Percentiles rank a stretch among this genome's conserved stretches.
Evolutionary conservation across 192 early-diverging fungal species (phyloP).

Genomic region (Dispira parvispora): DNA sequence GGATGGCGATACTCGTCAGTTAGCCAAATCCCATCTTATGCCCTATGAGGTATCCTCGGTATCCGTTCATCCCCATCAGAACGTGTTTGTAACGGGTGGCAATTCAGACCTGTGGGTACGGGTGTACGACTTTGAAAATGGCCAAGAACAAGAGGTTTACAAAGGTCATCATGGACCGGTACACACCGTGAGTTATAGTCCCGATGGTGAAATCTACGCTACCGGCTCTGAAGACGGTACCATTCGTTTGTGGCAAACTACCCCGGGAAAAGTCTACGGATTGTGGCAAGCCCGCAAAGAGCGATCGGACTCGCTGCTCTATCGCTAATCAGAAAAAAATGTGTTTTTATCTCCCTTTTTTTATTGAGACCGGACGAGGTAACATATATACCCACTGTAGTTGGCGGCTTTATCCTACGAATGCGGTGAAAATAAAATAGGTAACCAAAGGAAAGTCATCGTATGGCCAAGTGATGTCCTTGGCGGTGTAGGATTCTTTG

Average conservation of each 20-base stretch:
- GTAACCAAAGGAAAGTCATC: too few relatives aligned
- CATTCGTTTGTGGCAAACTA: slow-evolving; percentile 78
- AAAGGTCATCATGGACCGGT: slow-evolving; percentile 88
- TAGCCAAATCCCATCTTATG: slow-evolving; percentile 34
- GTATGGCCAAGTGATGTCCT: too few relatives aligned
- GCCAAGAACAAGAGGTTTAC: slow-evolving; percentile 59
- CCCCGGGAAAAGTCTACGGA: slow-evolving; percentile 62
- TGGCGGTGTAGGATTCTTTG: too few relatives aligned
- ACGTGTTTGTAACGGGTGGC: slow-evolving; percentile 66
- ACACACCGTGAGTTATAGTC: slow-evolving; percentile 78
- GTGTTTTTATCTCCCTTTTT: too few relatives aligned
- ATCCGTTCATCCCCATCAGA: slow-evolving; percentile 62
- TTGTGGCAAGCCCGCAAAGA: slow-evolving; percentile 49
- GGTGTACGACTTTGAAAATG: slow-evolving; percentile 65
- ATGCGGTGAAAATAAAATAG: too few relatives aligned
- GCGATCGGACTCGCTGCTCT: slow-evolving; percentile 3
- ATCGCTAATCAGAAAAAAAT: neutral
- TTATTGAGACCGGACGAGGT: too few relatives aligned
- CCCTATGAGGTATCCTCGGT: slow-evolving; percentile 60
- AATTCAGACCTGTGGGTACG: slow-evolving; percentile 68
- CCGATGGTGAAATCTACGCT: slow-evolving; percentile 81
- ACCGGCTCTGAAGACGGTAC: slow-evolving; percentile 88
- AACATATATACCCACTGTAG: too few relatives aligned
- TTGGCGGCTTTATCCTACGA: too few relatives aligned
- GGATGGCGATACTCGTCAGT: slow-evolving; percentile 47